Percentiles rank a stretch among this genome's conserved stretches.
phyloP scores from a whole-genome alignment of 75 land plant genomes.

The Adiantum capillusveneris region DNA sequence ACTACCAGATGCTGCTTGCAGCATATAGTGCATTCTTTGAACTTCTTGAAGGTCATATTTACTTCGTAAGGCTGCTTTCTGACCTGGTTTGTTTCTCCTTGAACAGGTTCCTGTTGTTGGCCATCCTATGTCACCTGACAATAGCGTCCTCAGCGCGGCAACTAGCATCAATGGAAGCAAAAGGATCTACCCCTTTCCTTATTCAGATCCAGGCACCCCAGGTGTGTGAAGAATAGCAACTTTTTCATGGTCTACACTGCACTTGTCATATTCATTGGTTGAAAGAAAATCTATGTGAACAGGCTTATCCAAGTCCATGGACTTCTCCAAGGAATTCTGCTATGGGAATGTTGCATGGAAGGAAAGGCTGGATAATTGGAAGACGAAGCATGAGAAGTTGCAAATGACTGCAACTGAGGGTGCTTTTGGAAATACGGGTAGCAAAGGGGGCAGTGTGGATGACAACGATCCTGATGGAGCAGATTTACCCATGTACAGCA shows the following conservation, averaged over 20 bases:
- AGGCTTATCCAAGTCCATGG: conserved; percentile 65
- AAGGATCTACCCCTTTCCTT: conserved; percentile 60
- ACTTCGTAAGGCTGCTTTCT: too few species aligned
- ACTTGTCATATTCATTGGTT: background rate
- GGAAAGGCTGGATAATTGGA: conserved; percentile 76
- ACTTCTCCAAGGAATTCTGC: conserved; percentile 79
- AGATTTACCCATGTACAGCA: conserved; percentile 56
- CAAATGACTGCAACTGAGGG: conserved; percentile 40
- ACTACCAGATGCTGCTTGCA: background rate
- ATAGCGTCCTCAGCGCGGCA: conserved; percentile 74
- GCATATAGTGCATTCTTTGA: too few species aligned
- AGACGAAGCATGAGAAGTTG: conserved; percentile 43
- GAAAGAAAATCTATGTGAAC: too few species aligned
- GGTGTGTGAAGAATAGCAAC: conserved; percentile 21
- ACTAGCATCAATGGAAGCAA: conserved; percentile 45
- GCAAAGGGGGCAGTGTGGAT: conserved; percentile 55
- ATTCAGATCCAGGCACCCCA: conserved; percentile 46
- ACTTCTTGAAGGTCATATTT: too few species aligned
- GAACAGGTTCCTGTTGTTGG: background rate
- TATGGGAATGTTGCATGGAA: conserved; percentile 95
- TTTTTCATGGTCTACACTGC: background rate
- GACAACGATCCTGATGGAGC: conserved; percentile 51
- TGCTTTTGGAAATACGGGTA: conserved; percentile 44
- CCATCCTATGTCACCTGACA: conserved; percentile 52
- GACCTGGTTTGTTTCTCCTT: background rate